Base-by-base conservation (phyloP, 352 stramenopile genomes). In the Saprolegnia parasitica region DNA sequence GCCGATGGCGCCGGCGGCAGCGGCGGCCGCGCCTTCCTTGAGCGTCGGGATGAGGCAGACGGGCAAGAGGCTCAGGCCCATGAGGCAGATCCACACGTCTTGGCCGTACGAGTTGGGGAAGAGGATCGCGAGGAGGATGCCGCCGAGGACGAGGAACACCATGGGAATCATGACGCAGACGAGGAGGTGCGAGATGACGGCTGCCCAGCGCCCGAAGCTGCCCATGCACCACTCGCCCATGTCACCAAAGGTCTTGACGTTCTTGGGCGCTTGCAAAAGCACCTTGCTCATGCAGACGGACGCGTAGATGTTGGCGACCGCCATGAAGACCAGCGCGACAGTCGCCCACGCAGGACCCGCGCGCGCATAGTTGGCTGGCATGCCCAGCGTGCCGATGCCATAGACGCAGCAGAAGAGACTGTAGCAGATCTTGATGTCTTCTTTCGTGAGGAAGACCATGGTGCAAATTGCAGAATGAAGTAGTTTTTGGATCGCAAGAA, bases 211-310 rank as follows among this genome's bases (percentile, higher is more conserved):
- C 13, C 66, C 66, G 29, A 71, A 68, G 72, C 35, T 24, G n/a
- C 63, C 63, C 63, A 72, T 68, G 39, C 57, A 54, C 66, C 66
- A 72, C 23, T 72, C 56, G 21, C 66, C 66, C 57, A 72, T 40
- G 47, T 72, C 66, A 5, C 66, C 66, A 72, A 72, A 72, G 23
- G 66, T 72, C 55, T 71, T 72, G 40, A 72, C 66, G 35, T 21
- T 64, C 56, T 24, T 23, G 11, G 66, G 66, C 47, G 66, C 66
- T 26, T 39, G 18, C 4, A 72, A 26, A 20, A 72, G n/a, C 26
- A 71, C 63, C 49, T 72, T 72, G 24, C 40, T 67, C 29, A 52
- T 42, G 32, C 39, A 40, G 13, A 72, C 63, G 23, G 66, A 72
- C 21, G 66, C 56, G 35, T 72, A 72, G 23, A 72, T 58, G 62